A percentile compares a stretch with the other conserved stretches of the same genome.
Conservation (phyloP, 805 yeast genomes). For the Lipomyces sp. region DNA sequence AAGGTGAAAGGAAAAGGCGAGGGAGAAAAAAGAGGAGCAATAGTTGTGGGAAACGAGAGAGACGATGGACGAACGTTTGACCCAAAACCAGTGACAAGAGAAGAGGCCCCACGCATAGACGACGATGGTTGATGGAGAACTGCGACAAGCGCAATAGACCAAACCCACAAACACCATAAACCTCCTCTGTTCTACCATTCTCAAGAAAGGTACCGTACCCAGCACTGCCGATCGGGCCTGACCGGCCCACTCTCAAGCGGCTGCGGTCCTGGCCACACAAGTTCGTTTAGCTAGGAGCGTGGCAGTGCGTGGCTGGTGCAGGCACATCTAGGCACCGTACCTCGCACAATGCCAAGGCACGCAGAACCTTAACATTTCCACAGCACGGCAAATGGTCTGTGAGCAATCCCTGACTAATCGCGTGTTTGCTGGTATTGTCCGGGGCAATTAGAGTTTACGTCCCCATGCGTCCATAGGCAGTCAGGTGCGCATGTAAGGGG, state of each 20-base stretch:
- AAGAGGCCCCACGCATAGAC: too few species aligned
- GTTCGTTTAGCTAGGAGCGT: not conserved
- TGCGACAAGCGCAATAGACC: too few species aligned
- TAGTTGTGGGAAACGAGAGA: too few species aligned
- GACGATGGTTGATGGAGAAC: too few species aligned
- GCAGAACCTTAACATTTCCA: not conserved
- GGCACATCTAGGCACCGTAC: conserved; percentile 1
- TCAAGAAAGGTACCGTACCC: not conserved
- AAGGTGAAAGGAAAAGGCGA: too few species aligned
- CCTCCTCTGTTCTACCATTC: too few species aligned
- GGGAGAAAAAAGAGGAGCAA: too few species aligned
- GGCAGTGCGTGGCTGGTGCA: not conserved
- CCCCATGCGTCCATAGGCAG: not conserved
- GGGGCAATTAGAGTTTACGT: not conserved
- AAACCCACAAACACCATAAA: too few species aligned
- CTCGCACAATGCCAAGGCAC: not conserved
- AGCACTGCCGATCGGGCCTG: not conserved
- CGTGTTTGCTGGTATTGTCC: not conserved
- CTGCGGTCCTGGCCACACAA: not conserved
- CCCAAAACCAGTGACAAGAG: too few species aligned
- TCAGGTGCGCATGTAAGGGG: not conserved
- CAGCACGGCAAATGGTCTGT: too few species aligned
- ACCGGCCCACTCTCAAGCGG: not conserved
- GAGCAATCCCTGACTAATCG: too few species aligned
- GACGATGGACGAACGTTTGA: too few species aligned